Conservation (phyloP, 192 early-diverging fungal genomes). For the Phycomyces blakesleeanus region DNA sequence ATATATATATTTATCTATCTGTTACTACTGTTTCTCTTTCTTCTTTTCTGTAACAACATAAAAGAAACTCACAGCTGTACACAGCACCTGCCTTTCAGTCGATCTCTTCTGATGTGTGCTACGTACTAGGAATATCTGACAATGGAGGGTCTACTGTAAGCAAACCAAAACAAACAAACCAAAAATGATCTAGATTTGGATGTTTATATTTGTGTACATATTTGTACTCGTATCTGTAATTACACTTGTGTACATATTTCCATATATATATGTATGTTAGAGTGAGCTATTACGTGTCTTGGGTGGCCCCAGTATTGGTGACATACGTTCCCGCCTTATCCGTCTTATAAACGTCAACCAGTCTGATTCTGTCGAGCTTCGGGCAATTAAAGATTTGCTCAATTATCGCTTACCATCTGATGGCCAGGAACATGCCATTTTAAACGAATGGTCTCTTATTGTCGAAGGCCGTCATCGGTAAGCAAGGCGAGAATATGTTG, state of each 20-base stretch:
- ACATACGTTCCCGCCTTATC: slow-evolving; percentile 60
- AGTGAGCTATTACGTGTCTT: slow-evolving; percentile 67
- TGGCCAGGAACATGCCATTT: slow-evolving; percentile 45
- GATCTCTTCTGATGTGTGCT: slow-evolving; percentile 51
- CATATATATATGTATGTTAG: no score
- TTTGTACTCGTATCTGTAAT: no score
- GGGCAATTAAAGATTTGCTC: slow-evolving; percentile 61
- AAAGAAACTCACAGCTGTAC: background rate
- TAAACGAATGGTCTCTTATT: slow-evolving; percentile 68
- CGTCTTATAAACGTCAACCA: slow-evolving; percentile 59
- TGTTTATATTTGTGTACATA: no score
- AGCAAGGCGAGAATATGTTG: background rate
- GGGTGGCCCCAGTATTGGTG: slow-evolving; percentile 72
- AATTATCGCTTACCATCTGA: slow-evolving; percentile 60
- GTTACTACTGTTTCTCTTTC: background rate
- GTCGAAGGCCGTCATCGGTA: slow-evolving; percentile 67
- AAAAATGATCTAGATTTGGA: no score
- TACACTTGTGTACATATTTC: no score
- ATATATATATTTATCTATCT: no score
- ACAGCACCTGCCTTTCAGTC: slow-evolving; percentile 46
- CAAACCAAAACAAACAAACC: no score
- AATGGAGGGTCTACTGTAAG: slow-evolving; percentile 59
- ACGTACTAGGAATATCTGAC: slow-evolving; percentile 70
- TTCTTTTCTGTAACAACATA: no score
- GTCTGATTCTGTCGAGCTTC: slow-evolving; percentile 35